phyloP scores from a whole-genome alignment of 805 yeast species.

The Vanderwaltozyma polyspora region DNA sequence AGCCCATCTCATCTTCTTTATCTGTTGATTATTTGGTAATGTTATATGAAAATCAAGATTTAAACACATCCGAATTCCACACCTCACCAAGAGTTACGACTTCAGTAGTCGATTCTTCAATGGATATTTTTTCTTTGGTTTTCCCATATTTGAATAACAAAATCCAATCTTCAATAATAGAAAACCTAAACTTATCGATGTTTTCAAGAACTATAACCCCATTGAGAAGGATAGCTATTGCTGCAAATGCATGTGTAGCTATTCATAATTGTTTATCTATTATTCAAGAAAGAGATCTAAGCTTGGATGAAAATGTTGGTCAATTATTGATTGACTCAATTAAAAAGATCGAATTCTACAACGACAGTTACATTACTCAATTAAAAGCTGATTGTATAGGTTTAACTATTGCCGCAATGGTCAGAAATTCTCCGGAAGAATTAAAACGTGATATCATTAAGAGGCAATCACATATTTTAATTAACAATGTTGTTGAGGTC shows the following conservation, averaged over 20 bases:
- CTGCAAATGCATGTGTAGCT: constrained; percentile 53
- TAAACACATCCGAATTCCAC: constrained; percentile 7
- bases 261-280: constrained; percentile 38
- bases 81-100: constrained; percentile 39
- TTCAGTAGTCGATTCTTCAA: constrained; percentile 60
- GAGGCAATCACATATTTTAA: constrained; percentile 40
- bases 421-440: constrained; percentile 7
- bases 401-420: constrained; percentile 30
- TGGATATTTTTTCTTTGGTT: constrained; percentile 60
- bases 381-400: constrained; percentile 52
- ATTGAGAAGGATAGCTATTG: constrained; percentile 36
- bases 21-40: constrained; percentile 33
- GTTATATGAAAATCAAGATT: constrained; percentile 16
- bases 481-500: constrained; percentile 55
- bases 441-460: constrained; percentile 12
- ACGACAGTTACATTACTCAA: constrained; percentile 32
- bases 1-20: constrained; percentile 32
- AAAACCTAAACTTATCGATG: constrained; percentile 53
- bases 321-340: constrained; percentile 41
- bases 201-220: constrained; percentile 30
- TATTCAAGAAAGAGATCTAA: constrained; percentile 13
- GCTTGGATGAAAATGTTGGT: constrained; percentile 31
- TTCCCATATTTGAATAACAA: constrained; percentile 64
- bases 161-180: constrained; percentile 81
- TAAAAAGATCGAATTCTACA: constrained; percentile 31